These are phyloP conservation scores for Kwoniella sp. DNA, from an alignment of 768 basidiomycete genomes.

Conservation along the genomic window DNA sequence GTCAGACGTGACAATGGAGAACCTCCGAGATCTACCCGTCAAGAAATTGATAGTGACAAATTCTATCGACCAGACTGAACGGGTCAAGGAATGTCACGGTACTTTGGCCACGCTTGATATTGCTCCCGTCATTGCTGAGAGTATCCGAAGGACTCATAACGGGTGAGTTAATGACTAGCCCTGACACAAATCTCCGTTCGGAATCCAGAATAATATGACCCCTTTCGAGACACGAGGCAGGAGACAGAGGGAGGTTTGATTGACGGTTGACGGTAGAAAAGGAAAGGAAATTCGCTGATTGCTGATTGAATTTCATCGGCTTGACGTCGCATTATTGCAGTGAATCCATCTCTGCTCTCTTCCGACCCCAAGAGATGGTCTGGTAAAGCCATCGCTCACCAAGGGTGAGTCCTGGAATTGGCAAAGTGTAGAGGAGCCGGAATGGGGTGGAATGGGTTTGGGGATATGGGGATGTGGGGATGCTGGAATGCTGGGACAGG, in stretches of 20 bases:
- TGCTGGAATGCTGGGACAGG: too few species aligned
- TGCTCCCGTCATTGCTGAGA: constrained; percentile 90
- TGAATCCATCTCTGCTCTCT: constrained; percentile 55
- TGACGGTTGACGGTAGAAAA: neutral
- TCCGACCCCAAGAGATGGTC: constrained; percentile 41
- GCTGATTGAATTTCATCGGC: constrained; percentile 7
- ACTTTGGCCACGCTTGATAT: constrained; percentile 95
- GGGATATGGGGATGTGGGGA: too few species aligned
- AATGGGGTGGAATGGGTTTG: neutral
- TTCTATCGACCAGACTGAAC: constrained; percentile 81
- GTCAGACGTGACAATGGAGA: constrained; percentile 80
- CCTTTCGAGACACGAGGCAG: too few species aligned
- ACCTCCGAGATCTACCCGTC: constrained; percentile 71
- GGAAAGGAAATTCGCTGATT: neutral
- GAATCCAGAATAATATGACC: too few species aligned
- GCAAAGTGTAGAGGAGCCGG: too few species aligned
- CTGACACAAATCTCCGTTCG: too few species aligned
- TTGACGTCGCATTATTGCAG: constrained; percentile 22
- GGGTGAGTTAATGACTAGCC: constrained; percentile 59
- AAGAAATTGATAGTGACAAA: constrained; percentile 98
- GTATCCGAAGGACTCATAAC: constrained; percentile 92
- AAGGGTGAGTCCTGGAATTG: neutral
- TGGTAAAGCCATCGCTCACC: too few species aligned
- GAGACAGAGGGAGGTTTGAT: too few species aligned
- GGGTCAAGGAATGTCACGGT: constrained; percentile 68